Evolutionary conservation across 2,329 filamentous ascomycete genomes (phyloP).

Genomic region (Cordyceps militaris): DNA sequence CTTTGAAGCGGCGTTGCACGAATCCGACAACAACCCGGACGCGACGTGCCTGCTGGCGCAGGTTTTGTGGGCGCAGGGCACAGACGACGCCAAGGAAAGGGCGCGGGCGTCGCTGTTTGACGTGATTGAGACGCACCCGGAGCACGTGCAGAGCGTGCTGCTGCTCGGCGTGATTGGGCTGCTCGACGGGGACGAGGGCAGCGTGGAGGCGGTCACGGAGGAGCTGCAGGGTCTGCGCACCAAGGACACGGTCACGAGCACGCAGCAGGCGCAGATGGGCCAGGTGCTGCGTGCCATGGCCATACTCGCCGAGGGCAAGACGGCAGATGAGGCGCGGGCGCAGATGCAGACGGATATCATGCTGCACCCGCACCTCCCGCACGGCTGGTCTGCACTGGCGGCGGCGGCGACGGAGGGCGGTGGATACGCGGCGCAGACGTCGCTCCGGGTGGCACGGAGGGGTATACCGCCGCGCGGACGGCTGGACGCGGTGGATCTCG

Average conservation of each 20-base stretch:
- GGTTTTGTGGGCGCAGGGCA: slow-evolving; percentile 86
- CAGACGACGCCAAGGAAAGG: slow-evolving; percentile 63
- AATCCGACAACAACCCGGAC: slow-evolving; percentile 70
- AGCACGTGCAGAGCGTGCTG: slow-evolving; percentile 72
- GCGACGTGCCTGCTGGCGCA: slow-evolving; percentile 83
- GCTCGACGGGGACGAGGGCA: slow-evolving; percentile 71
- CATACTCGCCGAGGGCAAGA: slow-evolving; percentile 42
- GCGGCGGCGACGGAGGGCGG: slow-evolving; percentile 48
- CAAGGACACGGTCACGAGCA: slow-evolving; percentile 52
- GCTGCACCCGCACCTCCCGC: slow-evolving; percentile 69
- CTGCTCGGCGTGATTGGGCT: slow-evolving; percentile 79
- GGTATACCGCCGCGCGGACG: slow-evolving; percentile 66
- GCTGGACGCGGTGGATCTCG: slow-evolving; percentile 62
- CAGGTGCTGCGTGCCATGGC: slow-evolving; percentile 71
- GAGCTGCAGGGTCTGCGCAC: slow-evolving; percentile 70
- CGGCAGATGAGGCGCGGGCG: slow-evolving; percentile 45
- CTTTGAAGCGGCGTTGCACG: slow-evolving; percentile 73
- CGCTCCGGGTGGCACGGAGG: slow-evolving; percentile 68
- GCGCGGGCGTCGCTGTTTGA: slow-evolving; percentile 76
- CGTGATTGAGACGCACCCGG: slow-evolving; percentile 64
- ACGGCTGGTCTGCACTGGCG: slow-evolving; percentile 74
- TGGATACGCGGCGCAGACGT: slow-evolving; percentile 63
- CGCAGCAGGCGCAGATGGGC: slow-evolving; percentile 63
- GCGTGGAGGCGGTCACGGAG: slow-evolving; percentile 69
- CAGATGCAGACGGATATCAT: slow-evolving; percentile 73